Conservation (phyloP, 2,329 filamentous ascomycete genomes). For the Fusarium mundagurra region DNA sequence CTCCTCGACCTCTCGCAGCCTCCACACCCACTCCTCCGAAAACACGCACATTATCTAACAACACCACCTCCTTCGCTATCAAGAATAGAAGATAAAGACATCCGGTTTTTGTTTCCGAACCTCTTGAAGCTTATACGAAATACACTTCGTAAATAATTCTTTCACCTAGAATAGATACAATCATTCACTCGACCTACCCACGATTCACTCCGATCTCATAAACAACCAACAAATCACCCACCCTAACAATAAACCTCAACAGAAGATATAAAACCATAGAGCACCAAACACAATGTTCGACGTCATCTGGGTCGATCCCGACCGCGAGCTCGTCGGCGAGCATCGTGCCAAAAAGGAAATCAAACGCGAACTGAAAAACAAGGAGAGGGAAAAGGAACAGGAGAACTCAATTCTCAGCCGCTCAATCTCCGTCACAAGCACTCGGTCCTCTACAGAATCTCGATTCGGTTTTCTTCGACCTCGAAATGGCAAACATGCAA, state of each 20-base stretch:
- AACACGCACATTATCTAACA: neutral
- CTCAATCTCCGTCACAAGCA: constrained; percentile 57
- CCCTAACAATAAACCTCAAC: neutral
- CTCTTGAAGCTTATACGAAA: neutral
- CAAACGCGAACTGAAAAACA: constrained; percentile 45
- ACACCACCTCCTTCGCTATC: neutral
- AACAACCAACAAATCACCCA: neutral
- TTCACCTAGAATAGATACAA: neutral
- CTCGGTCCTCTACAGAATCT: constrained; percentile 52
- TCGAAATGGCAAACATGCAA: constrained; percentile 44
- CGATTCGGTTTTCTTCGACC: constrained; percentile 57
- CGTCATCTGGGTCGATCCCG: constrained; percentile 66
- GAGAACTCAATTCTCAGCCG: constrained; percentile 41
- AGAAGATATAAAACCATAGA: neutral
- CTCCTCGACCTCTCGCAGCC: neutral
- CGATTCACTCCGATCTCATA: neutral
- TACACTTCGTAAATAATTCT: neutral
- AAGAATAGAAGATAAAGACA: neutral
- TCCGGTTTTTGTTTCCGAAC: neutral
- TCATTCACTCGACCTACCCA: neutral
- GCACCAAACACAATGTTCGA: constrained; percentile 61
- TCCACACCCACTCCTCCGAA: neutral
- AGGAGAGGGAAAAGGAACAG: constrained; percentile 26
- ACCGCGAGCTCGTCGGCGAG: constrained; percentile 63
- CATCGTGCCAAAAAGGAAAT: constrained; percentile 60